Conservation (phyloP, 139 green algal genomes). For the Chlamydomonas asymmetrica region DNA sequence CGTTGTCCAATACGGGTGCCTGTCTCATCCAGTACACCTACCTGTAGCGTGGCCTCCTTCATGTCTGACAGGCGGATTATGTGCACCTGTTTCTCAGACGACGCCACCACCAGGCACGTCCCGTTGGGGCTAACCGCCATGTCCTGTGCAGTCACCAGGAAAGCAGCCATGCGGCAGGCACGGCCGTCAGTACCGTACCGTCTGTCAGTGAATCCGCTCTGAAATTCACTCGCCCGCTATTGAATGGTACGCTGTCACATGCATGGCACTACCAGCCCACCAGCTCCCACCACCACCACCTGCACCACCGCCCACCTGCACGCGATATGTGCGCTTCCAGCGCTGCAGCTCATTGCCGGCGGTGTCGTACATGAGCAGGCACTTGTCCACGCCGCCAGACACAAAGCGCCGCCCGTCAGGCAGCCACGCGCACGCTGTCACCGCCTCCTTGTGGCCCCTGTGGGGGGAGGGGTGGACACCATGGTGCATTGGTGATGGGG, state of each 20-base stretch:
- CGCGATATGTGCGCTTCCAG: conserved; percentile 58
- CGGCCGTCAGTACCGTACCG: too few species aligned
- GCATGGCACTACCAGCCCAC: neutral
- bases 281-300: neutral
- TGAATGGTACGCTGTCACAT: too few species aligned
- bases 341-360: conserved; percentile 52
- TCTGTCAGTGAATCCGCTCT: too few species aligned
- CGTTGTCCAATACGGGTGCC: too few species aligned
- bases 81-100: conserved; percentile 64
- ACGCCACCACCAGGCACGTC: conserved; percentile 57
- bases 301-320: conserved; percentile 42
- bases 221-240: too few species aligned
- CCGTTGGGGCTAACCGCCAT: conserved; percentile 70
- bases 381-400: conserved; percentile 72
- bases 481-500: neutral
- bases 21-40: too few species aligned
- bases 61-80: conserved; percentile 60
- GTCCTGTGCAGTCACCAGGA: too few species aligned
- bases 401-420: conserved; percentile 76
- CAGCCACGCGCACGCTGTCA: conserved; percentile 80
- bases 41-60: conserved; percentile 32
- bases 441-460: conserved; percentile 58
- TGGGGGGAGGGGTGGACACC: neutral
- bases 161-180: too few species aligned
- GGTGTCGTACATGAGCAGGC: conserved; percentile 56